These are phyloP conservation scores for Phyllosticta citribraziliensis DNA, from an alignment of 2,329 filamentous ascomycete genomes.

Conservation along the genomic window DNA sequence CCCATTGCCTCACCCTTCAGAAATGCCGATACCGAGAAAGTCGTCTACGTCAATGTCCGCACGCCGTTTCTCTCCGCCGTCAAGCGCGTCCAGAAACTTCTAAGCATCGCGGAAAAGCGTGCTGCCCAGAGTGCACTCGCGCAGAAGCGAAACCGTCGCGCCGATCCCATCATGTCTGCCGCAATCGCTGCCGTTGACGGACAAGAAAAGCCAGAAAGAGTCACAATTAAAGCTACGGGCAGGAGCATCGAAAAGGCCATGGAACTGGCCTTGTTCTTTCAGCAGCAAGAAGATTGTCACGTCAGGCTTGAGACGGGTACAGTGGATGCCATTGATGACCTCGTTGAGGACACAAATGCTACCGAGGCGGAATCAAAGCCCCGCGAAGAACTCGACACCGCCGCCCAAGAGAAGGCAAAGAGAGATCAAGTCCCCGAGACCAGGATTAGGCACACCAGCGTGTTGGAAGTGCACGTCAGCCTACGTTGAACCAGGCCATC, in stretches of 20 bases:
- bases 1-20: slow-evolving; percentile 45
- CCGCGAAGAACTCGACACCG: slow-evolving; percentile 10
- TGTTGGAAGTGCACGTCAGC: slow-evolving; percentile 25
- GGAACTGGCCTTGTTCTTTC: slow-evolving; percentile 55
- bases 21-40: slow-evolving; percentile 39
- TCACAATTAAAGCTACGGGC: slow-evolving; percentile 55
- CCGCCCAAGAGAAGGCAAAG: background rate
- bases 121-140: slow-evolving; percentile 7
- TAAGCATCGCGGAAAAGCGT: slow-evolving; percentile 47
- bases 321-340: slow-evolving; percentile 57
- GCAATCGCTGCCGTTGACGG: slow-evolving; percentile 28
- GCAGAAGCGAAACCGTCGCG: slow-evolving; percentile 6
- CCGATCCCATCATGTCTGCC: slow-evolving; percentile 15
- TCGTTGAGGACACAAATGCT: slow-evolving; percentile 31
- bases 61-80: slow-evolving; percentile 61
- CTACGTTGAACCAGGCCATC: slow-evolving; percentile 5
- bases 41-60: slow-evolving; percentile 55
- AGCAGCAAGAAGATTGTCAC: slow-evolving; percentile 47
- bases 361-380: slow-evolving; percentile 1
- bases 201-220: slow-evolving; percentile 34
- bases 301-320: slow-evolving; percentile 54
- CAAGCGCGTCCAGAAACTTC: slow-evolving; percentile 54
- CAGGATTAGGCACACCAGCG: slow-evolving; percentile 23
- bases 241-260: slow-evolving; percentile 56
- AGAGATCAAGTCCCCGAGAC: slow-evolving; percentile 30